Percentiles rank a stretch among this genome's conserved stretches.
phyloP scores from a whole-genome alignment of 441 rosid genomes.

The Lepidium campestre region DNA sequence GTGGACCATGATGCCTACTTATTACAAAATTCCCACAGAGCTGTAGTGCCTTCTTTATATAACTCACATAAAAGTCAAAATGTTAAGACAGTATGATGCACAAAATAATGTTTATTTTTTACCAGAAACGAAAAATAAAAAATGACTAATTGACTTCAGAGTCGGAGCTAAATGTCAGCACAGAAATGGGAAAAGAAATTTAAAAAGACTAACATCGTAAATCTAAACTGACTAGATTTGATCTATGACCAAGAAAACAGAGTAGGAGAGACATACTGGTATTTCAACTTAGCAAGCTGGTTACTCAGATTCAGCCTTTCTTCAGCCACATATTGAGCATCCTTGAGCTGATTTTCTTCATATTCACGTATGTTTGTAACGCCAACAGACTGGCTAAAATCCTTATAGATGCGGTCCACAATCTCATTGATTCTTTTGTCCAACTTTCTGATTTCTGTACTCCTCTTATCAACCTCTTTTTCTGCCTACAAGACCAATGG shows the following conservation, averaged over 20 bases:
- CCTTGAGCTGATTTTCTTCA: slow-evolving; percentile 96
- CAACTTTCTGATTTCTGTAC: slow-evolving; percentile 56
- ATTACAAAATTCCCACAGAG: slow-evolving; percentile 2
- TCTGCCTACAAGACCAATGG: slow-evolving; percentile 48
- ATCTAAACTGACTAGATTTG: not conserved
- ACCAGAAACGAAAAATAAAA: not conserved
- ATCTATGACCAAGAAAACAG: slow-evolving; percentile 1
- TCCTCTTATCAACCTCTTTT: slow-evolving; percentile 62
- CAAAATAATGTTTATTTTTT: not conserved
- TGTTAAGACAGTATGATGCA: slow-evolving; percentile 1
- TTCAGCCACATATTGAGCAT: slow-evolving; percentile 83
- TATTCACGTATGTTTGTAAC: slow-evolving; percentile 95
- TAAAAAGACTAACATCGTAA: not conserved
- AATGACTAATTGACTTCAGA: slow-evolving; percentile 4
- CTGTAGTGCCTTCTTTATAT: slow-evolving; percentile 6
- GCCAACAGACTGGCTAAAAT: slow-evolving; percentile 79
- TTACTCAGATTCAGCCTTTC: slow-evolving; percentile 89
- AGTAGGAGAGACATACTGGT: slow-evolving; percentile 68
- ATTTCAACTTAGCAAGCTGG: slow-evolving; percentile 93
- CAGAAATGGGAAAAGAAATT: not conserved
- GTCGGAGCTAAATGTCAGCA: not conserved
- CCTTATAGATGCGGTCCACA: slow-evolving; percentile 72
- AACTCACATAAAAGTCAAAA: not conserved
- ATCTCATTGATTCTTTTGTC: slow-evolving; percentile 93
- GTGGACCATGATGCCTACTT: slow-evolving; percentile 1